phyloP scores from a whole-genome alignment of 148 eudicot genomes.

The Mesembryanthemum crystallinum region DNA sequence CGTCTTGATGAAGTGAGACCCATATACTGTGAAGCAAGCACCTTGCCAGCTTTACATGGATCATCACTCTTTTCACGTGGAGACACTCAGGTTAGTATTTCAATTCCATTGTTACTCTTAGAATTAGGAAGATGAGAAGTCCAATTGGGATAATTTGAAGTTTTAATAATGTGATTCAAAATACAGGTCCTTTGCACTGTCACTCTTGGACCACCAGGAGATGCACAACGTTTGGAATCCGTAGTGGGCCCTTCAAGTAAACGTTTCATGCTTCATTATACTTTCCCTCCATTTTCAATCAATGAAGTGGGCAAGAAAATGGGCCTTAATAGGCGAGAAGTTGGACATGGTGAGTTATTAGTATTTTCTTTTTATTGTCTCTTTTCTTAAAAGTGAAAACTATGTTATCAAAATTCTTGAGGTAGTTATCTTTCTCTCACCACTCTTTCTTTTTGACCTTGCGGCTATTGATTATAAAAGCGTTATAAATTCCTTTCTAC shows the following conservation, averaged over 20 bases:
- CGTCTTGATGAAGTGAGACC: conserved; percentile 92
- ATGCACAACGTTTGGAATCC: conserved; percentile 82
- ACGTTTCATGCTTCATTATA: conserved; percentile 97
- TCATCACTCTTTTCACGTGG: conserved; percentile 90
- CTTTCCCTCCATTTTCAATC: conserved; percentile 89
- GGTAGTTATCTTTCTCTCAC: not conserved
- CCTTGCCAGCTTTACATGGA: conserved; percentile 77
- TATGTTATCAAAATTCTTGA: not conserved
- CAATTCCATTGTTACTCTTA: not conserved
- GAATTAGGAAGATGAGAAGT: not conserved
- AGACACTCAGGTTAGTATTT: conserved; percentile 75
- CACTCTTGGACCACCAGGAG: conserved; percentile 94
- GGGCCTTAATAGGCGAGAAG: conserved; percentile 93
- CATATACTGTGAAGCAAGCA: conserved; percentile 81
- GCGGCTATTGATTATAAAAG: not conserved
- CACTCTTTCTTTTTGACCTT: not conserved
- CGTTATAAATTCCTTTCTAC: not conserved
- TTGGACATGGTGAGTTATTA: conserved; percentile 82
- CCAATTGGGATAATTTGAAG: conserved; percentile 1
- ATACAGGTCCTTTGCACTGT: conserved; percentile 87
- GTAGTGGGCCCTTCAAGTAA: conserved; percentile 80
- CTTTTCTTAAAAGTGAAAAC: not conserved
- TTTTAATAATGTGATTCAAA: conserved; percentile 5
- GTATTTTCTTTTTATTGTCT: not conserved
- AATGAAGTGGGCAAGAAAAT: conserved; percentile 91